These are phyloP conservation scores for Blastobotrys raffinosifermentans DNA, from an alignment of 1,139 yeast genomes.

Conservation along the genomic window DNA sequence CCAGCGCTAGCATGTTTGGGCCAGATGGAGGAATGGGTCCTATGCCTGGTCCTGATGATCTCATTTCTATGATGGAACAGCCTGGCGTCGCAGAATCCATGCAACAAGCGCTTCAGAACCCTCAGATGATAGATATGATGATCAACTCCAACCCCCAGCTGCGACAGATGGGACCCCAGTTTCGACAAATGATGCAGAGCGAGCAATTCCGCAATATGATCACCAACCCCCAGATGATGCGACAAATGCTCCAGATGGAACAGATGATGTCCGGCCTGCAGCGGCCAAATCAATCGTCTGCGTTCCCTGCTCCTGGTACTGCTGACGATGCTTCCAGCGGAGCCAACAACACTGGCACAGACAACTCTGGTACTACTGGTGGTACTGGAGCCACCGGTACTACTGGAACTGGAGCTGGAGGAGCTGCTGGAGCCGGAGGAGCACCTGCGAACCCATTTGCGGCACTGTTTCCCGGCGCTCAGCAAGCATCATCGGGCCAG, in stretches of 20 bases:
- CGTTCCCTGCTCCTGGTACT: conserved; percentile 53
- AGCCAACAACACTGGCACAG: conserved; percentile 10
- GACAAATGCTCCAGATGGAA: conserved; percentile 74
- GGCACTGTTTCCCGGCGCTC: conserved; percentile 23
- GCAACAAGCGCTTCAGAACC: conserved; percentile 77
- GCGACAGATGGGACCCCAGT: conserved; percentile 80
- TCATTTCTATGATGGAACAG: conserved; percentile 66
- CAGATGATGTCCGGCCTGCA: conserved; percentile 41
- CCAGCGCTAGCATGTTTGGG: conserved; percentile 85
- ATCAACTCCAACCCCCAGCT: conserved; percentile 80
- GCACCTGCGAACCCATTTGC: conserved; percentile 25
- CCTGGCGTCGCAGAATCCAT: conserved; percentile 79
- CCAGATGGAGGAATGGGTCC: conserved; percentile 86
- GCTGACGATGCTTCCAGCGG: conserved; percentile 20
- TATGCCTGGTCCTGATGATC: conserved; percentile 68
- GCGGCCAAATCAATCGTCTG: too few species aligned
- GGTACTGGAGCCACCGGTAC: conserved; percentile 14
- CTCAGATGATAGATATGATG: conserved; percentile 75
- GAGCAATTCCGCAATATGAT: conserved; percentile 78
- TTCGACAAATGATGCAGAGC: conserved; percentile 76
- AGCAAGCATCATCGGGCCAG: conserved; percentile 12
- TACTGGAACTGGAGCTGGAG: conserved; percentile 14
- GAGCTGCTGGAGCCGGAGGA: conserved; percentile 14
- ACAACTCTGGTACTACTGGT: conserved; percentile 14
- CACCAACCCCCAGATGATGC: conserved; percentile 46